Evolutionary conservation across 371 early-diverging fungal genomes (phyloP), one percentile per base, ranked within the genome.

Genomic region (Apophysomyces ossiformis): DNA sequence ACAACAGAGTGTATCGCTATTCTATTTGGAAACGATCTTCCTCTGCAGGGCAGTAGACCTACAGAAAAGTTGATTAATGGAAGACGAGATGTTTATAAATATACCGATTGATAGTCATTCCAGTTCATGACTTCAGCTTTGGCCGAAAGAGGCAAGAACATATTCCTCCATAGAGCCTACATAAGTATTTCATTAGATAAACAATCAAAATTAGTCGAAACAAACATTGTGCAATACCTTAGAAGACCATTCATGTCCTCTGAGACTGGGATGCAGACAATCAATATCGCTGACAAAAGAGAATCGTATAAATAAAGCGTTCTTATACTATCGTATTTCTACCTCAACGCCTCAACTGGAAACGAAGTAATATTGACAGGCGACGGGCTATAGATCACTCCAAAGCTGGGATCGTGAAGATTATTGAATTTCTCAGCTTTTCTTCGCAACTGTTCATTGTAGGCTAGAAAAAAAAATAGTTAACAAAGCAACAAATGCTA

Each of bases 231-330:
- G 9, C 1, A 7, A 21, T 64, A 61, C 69, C 61, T 59, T 63
- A 1, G 69, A 63, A 6, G 63, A 37, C 54, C 60, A 64, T 50
- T 59, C 54, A 35, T 68, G 69, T 15, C 47, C 62, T 37, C 46
- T 63, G 7, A 35, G 11, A 16, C 58, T 57, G 0, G 63, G 64
- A 59, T 68, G 68, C 36, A 68, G 63, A 21, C 68, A 68, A 43
- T 68, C 68, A 26, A 63, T n/a, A 11, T 68, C 63, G 37, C 68
- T 68, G 18, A n/a, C 21, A 50, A n/a, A 16, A 21, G 16, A 21
- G 0, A 41, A 41, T 13, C 0, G 4, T 21, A 7, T 50, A 21
- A 26, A 26, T 26, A 26, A 26, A 26, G 32, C 32, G 32, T 26
- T 26, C 32, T 26, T 26, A 26, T 26, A 26, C 32, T 26, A 26